Evolutionary conservation across 305 asterid species (phyloP).

Genomic region (Coffea humblotiana): DNA sequence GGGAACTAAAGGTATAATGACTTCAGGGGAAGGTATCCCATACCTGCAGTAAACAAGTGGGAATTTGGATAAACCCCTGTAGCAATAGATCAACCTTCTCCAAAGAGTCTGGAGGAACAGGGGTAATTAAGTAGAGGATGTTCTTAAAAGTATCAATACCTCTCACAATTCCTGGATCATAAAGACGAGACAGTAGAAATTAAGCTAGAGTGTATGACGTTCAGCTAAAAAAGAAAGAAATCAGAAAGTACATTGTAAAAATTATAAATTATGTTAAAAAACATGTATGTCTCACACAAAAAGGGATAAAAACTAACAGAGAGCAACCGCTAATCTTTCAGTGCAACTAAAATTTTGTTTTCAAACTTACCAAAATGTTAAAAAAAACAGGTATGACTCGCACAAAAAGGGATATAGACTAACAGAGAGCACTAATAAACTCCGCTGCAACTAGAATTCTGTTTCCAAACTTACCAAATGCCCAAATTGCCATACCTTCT

Average conservation of each 20-base stretch:
- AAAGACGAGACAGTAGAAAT: background rate
- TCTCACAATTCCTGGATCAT: constrained; percentile 77
- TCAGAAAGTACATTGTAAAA: too few relatives aligned
- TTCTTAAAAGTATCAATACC: constrained; percentile 64
- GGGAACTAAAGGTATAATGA: background rate
- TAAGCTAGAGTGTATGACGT: background rate
- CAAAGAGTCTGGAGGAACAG: constrained; percentile 64
- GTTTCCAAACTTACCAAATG: too few relatives aligned
- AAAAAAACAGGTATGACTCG: too few relatives aligned
- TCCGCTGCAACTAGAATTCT: too few relatives aligned
- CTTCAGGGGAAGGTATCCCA: constrained; percentile 2
- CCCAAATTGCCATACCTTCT: background rate
- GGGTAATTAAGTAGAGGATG: constrained; percentile 68
- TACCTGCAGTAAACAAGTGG: constrained; percentile 79
- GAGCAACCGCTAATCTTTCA: background rate
- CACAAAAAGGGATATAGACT: too few relatives aligned
- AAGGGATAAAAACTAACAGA: background rate
- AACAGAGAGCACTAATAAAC: too few relatives aligned
- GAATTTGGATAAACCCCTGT: constrained; percentile 78
- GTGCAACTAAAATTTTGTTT: background rate
- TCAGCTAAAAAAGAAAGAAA: too few relatives aligned
- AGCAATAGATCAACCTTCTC: constrained; percentile 81
- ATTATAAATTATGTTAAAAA: background rate
- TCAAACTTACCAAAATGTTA: background rate
- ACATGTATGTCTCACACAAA: background rate